Evolutionary conservation across 179 eudicot genomes (phyloP), one percentile per base, ranked within the genome.

Genomic region (Silene vulgaris): DNA sequence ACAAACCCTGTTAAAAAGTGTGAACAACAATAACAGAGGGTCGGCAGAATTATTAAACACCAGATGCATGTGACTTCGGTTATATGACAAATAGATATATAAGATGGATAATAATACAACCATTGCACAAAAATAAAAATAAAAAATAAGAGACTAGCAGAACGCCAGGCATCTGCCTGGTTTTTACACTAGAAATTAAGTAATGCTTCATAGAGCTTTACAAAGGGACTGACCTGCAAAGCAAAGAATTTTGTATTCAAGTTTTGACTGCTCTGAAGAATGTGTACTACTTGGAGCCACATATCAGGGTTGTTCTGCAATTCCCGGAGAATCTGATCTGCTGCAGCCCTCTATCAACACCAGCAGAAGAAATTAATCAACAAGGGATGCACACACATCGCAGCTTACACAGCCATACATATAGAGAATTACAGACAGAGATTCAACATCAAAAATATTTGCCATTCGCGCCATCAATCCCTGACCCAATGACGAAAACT

Each of bases 201-300:
- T 7, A 28, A 68, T 12, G 50, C 16, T 9, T 52, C 2, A 21
- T 9, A 5, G 54, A 17, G 66, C 43, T 8, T 11, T 32, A 29
- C 20, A 48, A 29, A 26, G 16, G 8, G 6, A 80, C 90, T 77
- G 73, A 95, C 99, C 99, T 95, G 99, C 80, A 95, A 80, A 11
- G 99, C 97, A 23, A 95, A 95, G 81, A 92, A 95, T 78, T 95
- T 95, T 37, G 99, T 90, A 75, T 95, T 93, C 80, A 93, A 80
- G 82, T 84, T 89, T 60, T 93, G 97, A 19, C 97, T 80, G 67
- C 73, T 93, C 69, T 96, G 93, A 77, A 95, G 88, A 79, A 95
- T 91, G 88, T 90, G 99, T 56, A 95, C 97, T 71, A 95, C 99
- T 89, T 95, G 99, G 78, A 95, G 97, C 99, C 99, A 95, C 93